Evolutionary conservation across 148 eudicot genomes (phyloP), one percentile per base, ranked within the genome.

Genomic region (Drosera capensis): DNA sequence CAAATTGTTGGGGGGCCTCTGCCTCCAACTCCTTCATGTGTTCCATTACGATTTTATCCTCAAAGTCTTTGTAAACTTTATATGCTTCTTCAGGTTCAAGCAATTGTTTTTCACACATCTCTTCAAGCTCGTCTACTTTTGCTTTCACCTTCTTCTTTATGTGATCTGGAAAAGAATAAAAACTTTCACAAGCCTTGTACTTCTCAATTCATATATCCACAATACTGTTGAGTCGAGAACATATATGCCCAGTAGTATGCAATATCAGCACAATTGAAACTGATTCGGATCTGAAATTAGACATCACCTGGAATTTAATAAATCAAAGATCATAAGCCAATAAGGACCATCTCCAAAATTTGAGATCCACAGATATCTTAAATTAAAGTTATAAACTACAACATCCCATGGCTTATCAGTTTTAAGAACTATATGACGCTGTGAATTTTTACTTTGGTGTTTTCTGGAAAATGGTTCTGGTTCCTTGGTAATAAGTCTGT

Each of bases 101-200:
- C 68, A 77, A 92, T 17, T 78, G 71, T 12, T 49, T 68, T 61
- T 83, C 94, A 62, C 80, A 53, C 70, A 68, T 75, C 23, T 72
- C 81, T 37, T 65, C 84, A 31, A 88, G 73, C 60, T 80, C 81
- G 51, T 88, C 74, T 45, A 72, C 72, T 66, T 80, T 84, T 46
- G 68, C 46, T 52, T 71, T 71, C 54, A 84, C 90, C 70, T 77
- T 70, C 68, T 56, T 57, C 71, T 88, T 83, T 20, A 84, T 67
- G 25, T 83, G 56, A 70, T 75, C 97, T 83, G 68, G 45, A 59
- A 56, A 28, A 28, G 2, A 39, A 20, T 0, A 1, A 39, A 14
- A 11, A 1, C 38, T 30, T 14, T 39, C n/a, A 28, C 9, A 9
- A 39, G 7, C 17, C 5, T 39, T 14, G 1, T 39, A 0, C 17